These are phyloP conservation scores for Coemansia sp. DNA, from an alignment of 192 early-diverging fungal genomes.

Conservation along the genomic window DNA sequence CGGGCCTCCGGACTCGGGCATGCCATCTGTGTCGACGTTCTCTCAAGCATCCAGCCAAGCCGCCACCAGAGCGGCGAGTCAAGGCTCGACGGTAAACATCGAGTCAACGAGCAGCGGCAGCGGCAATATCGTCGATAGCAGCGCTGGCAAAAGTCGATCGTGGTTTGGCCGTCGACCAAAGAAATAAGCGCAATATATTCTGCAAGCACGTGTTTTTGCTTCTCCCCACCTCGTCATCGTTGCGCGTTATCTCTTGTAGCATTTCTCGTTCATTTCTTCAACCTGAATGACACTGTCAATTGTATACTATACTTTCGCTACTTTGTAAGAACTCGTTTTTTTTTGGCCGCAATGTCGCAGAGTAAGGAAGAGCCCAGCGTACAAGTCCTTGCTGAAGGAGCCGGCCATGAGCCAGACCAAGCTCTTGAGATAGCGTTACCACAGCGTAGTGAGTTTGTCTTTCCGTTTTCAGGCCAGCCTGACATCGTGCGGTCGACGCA, in stretches of 20 bases:
- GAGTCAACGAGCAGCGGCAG: background rate
- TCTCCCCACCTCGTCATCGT: background rate
- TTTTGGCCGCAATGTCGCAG: background rate
- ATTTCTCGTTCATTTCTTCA: background rate
- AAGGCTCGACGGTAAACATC: background rate
- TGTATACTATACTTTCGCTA: background rate
- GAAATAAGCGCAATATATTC: slow-evolving; percentile 13
- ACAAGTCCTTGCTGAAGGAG: slow-evolving; percentile 20
- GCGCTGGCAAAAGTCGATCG: slow-evolving; percentile 31
- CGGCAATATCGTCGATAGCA: slow-evolving; percentile 1
- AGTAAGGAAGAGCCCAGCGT: slow-evolving; percentile 7
- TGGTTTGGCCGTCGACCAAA: slow-evolving; percentile 52
- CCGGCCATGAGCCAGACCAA: background rate
- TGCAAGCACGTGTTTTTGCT: background rate
- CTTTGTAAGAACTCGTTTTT: background rate
- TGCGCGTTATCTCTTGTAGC: background rate
- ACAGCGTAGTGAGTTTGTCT: slow-evolving; percentile 34
- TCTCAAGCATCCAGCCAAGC: background rate
- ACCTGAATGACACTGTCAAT: background rate
- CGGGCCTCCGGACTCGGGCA: background rate
- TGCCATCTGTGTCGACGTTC: slow-evolving; percentile 2
- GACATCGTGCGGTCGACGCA: slow-evolving; percentile 89
- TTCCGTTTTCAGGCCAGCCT: slow-evolving; percentile 76
- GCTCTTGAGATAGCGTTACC: background rate
- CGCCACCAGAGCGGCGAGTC: background rate